These are phyloP conservation scores for Eremochloa ophiuroides DNA, from an alignment of 176 grass and related monocot species.

Conservation along the genomic window DNA sequence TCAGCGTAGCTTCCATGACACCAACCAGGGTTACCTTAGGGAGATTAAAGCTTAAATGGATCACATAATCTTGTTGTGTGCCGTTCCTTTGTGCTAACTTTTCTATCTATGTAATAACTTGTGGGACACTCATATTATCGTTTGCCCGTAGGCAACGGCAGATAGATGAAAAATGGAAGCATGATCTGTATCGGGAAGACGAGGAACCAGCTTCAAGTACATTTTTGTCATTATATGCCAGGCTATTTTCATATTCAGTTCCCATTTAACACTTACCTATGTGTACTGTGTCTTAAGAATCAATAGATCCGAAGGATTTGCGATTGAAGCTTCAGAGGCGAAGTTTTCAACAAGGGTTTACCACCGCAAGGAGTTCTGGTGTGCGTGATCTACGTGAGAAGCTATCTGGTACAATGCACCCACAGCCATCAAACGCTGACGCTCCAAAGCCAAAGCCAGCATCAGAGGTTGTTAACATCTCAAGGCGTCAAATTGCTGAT, in stretches of 20 bases:
- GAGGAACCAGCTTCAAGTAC: slow-evolving; percentile 64
- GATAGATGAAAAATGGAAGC: slow-evolving; percentile 92
- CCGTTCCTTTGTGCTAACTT: neutral
- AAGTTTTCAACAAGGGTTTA: slow-evolving; percentile 38
- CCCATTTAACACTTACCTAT: slow-evolving; percentile 26
- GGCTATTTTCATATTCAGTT: neutral
- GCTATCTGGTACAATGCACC: slow-evolving; percentile 71
- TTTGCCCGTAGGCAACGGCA: slow-evolving; percentile 70
- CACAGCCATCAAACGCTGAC: slow-evolving; percentile 45
- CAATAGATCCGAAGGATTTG: slow-evolving; percentile 72
- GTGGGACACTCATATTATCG: slow-evolving; percentile 18
- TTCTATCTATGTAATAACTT: neutral
- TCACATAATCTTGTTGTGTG: neutral
- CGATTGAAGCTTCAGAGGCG: slow-evolving; percentile 87
- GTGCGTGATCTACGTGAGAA: slow-evolving; percentile 81
- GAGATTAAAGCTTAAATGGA: neutral
- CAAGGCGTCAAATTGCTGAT: slow-evolving; percentile 43
- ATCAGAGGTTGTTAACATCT: slow-evolving; percentile 55
- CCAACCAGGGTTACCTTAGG: neutral
- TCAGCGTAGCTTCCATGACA: neutral
- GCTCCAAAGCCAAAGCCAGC: slow-evolving; percentile 47
- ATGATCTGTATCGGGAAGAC: slow-evolving; percentile 81
- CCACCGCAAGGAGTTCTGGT: slow-evolving; percentile 29
- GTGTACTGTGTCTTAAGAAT: slow-evolving; percentile 52
- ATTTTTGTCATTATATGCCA: slow-evolving; percentile 14